These are phyloP conservation scores for Pestalotiopsis fici DNA, from an alignment of 2,329 filamentous ascomycete species.

Conservation along the genomic window DNA sequence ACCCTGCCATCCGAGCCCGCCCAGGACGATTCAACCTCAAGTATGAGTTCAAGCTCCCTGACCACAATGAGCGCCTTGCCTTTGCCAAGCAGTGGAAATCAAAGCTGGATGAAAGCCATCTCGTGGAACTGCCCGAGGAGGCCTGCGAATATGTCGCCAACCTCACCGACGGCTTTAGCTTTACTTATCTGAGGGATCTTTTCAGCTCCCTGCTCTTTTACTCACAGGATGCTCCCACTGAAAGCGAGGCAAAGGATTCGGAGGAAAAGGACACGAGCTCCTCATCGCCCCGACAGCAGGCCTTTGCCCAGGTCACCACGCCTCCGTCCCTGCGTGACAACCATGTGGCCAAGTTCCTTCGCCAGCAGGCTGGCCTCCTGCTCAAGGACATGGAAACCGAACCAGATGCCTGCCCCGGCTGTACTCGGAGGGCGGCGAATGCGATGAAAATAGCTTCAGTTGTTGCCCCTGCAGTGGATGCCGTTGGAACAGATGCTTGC, in stretches of 20 bases:
- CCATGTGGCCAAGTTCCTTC: not conserved
- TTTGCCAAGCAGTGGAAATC: slow-evolving; percentile 53
- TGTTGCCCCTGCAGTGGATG: no score
- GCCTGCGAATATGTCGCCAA: not conserved
- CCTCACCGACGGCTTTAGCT: slow-evolving; percentile 3
- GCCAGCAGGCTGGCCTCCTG: not conserved
- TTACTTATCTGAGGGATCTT: slow-evolving; percentile 5
- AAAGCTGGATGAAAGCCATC: slow-evolving; percentile 22
- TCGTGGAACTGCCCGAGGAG: not conserved
- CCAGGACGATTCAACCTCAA: slow-evolving; percentile 58
- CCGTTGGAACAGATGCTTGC: not conserved
- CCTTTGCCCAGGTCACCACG: not conserved
- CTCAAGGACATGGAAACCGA: not conserved
- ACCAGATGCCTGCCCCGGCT: not conserved
- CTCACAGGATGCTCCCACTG: no score
- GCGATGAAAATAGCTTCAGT: not conserved
- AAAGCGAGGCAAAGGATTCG: not conserved
- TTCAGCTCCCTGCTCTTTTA: not conserved
- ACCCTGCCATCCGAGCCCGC: slow-evolving; percentile 54
- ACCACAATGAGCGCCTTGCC: slow-evolving; percentile 40
- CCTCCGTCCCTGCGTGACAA: not conserved
- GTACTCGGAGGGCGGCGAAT: not conserved
- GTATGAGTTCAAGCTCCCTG: slow-evolving; percentile 52
- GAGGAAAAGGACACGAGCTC: not conserved
- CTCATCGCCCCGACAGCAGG: not conserved